Evolutionary conservation across 2,329 filamentous ascomycete genomes (phyloP), one percentile per base, ranked within the genome.

Genomic region (Aspergillus unguis): DNA sequence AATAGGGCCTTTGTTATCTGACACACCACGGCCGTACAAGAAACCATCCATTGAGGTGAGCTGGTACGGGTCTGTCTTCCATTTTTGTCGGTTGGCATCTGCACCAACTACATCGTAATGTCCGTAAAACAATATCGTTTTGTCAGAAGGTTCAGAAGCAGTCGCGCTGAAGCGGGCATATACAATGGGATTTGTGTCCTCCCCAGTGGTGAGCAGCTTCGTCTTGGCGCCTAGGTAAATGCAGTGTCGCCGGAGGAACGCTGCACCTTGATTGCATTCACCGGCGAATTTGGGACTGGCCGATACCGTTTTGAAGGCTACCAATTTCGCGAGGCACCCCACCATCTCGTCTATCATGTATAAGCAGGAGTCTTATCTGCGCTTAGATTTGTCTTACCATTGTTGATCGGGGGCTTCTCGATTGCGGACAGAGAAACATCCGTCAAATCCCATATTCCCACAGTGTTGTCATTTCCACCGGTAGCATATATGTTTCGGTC

Each of bases 41-140:
- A 92, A 97, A 0, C 94, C 92, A 62, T 96, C 92, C 51, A 90
- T 84, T 3, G 94, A 94, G 46, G 87, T 87, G 65, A 97, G 80
- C n/a, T 86, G 80, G 68, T 97, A 99, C 0, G 94, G 95, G 58
- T 97, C 89, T 1, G 85, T 85, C 36, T 83, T 80, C 94, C 94
- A 99, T 60, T 90, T 92, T 35, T 83, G 82, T 52, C 86, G 85
- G 57, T 88, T 88, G 35, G 87, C 85, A 60, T 96, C 90, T 0
- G 94, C 94, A 1, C 91, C 83, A 3, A 99, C 94, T 2, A 99
- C 92, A 66, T 99, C 94, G 75, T 99, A 99, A 69, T 99, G 94
- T 0, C 95, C 94, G 65, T 99, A 99, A 69, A 99, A 99, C 0
- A 99, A 76, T 6, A 97, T 89, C 29, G 90, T 91, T 73, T 94